phyloP scores from a whole-genome alignment of 805 yeast genomes.

The Wickerhamomyces chambardii region DNA sequence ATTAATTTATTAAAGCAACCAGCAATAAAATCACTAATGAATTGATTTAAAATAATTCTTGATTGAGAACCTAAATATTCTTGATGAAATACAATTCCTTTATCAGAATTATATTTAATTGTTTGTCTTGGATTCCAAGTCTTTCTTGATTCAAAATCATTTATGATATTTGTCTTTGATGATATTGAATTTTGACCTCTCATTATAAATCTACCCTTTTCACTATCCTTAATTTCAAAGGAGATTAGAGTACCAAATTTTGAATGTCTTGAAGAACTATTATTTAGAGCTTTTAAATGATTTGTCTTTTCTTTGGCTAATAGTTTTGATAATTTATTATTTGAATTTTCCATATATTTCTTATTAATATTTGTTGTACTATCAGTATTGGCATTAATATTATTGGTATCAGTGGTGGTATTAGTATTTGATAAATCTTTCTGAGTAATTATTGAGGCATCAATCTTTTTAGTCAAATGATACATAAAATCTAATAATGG shows the following conservation, averaged over 20 bases:
- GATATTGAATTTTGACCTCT: constrained; percentile 64
- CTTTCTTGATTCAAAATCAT: constrained; percentile 58
- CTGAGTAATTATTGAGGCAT: constrained; percentile 8
- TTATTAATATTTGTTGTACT: too few species aligned
- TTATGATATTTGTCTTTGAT: constrained; percentile 42
- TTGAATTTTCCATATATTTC: constrained; percentile 22
- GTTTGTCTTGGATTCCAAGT: constrained; percentile 44
- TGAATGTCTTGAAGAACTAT: constrained; percentile 70
- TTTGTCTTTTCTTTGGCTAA: constrained; percentile 53
- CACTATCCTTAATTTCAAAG: constrained; percentile 44
- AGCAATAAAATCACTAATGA: constrained; percentile 54
- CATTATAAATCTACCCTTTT: constrained; percentile 47
- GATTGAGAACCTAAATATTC: constrained; percentile 19
- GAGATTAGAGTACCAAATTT: constrained; percentile 85
- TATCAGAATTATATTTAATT: constrained; percentile 17
- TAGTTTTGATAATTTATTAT: constrained; percentile 36
- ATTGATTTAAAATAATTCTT: constrained; percentile 25
- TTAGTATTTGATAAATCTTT: background rate
- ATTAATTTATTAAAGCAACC: constrained; percentile 69
- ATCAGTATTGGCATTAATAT: too few species aligned
- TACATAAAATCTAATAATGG: constrained; percentile 64
- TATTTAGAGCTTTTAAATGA: constrained; percentile 36
- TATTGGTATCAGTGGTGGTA: too few species aligned
- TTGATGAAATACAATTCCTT: constrained; percentile 21
- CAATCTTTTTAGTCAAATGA: constrained; percentile 50